A percentile compares a stretch with the other conserved stretches of the same genome.
phyloP scores from a whole-genome alignment of 345 rosid species.

The Salix dunnii region DNA sequence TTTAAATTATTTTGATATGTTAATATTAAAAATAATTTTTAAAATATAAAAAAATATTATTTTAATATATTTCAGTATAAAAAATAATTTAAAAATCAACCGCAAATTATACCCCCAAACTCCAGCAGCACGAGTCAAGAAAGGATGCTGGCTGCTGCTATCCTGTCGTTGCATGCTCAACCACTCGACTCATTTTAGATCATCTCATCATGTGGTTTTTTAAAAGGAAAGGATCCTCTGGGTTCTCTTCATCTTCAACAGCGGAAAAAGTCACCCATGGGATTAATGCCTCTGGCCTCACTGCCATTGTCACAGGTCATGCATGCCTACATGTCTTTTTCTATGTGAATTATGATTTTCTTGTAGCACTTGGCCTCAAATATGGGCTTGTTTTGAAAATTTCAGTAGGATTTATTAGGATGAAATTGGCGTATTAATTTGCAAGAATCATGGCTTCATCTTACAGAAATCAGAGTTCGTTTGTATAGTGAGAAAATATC shows the following conservation, averaged over 20 bases:
- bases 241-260: constrained; percentile 67
- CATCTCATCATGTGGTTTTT: constrained; percentile 44
- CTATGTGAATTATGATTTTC: not conserved
- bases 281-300: constrained; percentile 64
- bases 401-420: not conserved
- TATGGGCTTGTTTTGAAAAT: not conserved
- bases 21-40: too few species aligned
- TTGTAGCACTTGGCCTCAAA: not conserved
- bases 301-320: constrained; percentile 12
- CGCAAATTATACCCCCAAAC: too few species aligned
- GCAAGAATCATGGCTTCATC: not conserved
- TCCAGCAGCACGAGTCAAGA: too few species aligned
- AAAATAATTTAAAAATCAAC: too few species aligned
- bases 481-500: not conserved
- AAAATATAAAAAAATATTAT: too few species aligned
- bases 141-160: not conserved
- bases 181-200: not conserved
- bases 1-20: too few species aligned
- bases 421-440: not conserved
- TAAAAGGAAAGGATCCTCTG: constrained; percentile 57
- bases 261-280: constrained; percentile 78
- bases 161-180: too few species aligned
- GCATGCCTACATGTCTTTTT: not conserved
- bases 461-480: not conserved
- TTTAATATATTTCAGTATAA: too few species aligned